Evolutionary conservation across 2,329 filamentous ascomycete genomes (phyloP), one percentile per base, ranked within the genome.

Genomic region (Penicillium sp.): DNA sequence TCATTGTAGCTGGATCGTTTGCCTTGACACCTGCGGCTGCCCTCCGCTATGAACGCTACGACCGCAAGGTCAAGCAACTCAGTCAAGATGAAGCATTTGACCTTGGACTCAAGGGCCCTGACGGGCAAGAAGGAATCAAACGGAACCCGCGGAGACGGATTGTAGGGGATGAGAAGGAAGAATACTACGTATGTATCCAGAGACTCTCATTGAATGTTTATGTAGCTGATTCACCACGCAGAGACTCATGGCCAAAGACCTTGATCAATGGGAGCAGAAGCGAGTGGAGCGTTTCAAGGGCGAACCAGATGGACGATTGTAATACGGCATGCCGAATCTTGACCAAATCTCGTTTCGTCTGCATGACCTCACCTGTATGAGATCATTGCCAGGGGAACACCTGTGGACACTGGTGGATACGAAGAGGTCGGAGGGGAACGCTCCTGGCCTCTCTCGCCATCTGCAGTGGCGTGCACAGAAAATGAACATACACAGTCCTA

Each of bases 231-330:
- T 7, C 6, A 7, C 7, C 48, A 24, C 36, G 53, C 73, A 94
- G 89, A 85, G 86, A 75, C 79, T 90, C 38, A 89, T 90, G 63
- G 89, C 90, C 31, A 96, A 95, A 73, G 94, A 97, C 70, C 77
- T 97, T 57, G 93, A 99, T 67, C 84, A 91, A 69, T 99, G 94
- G 94, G 93, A 97, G 72, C 94, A 97, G 76, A 95, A 94, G 76
- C 86, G 95, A 49, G 92, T 97, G 10, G 86, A 96, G 77, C 82
- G 94, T 70, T 81, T 97, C 56, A 87, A 90, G 18, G 94, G 94
- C 62, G 95, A 99, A 74, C 88, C 85, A 56, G 93, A 99, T 72
- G 93, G 93, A 32, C 83, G 90, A 47, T 72, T 96, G 62, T 88
- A 73, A 80, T 32, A 13, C 41, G 18, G 24, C 16, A 13, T 32